These are phyloP conservation scores for Euphorbia pulcherrima DNA, from an alignment of 345 rosid species.

Conservation along the genomic window DNA sequence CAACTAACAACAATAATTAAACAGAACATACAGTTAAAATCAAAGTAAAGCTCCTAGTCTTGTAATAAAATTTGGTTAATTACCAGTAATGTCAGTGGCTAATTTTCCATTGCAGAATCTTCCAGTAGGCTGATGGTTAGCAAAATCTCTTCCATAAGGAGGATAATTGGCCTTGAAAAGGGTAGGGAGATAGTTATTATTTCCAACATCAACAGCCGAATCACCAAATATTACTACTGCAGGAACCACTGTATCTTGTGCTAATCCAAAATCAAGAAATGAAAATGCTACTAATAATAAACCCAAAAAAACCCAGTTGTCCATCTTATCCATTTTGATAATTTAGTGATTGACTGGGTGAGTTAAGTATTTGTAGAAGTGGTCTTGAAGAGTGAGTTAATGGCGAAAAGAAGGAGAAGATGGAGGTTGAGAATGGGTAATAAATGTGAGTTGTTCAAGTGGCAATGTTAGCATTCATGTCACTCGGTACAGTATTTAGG, in stretches of 20 bases:
- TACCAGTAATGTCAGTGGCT: conserved; percentile 87
- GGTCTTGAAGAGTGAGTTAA: neutral
- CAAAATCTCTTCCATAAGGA: conserved; percentile 87
- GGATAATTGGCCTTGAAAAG: conserved; percentile 78
- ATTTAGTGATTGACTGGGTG: neutral
- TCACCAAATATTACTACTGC: conserved; percentile 78
- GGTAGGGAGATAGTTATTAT: conserved; percentile 80
- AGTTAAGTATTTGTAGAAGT: conserved; percentile 20
- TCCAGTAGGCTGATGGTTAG: conserved; percentile 63
- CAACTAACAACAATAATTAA: too few relatives aligned
- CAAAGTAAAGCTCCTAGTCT: too few relatives aligned
- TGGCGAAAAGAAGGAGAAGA: conserved; percentile 24
- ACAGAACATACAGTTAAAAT: too few relatives aligned
- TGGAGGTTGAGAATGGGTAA: conserved; percentile 32
- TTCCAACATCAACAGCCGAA: conserved; percentile 88
- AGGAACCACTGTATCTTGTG: conserved; percentile 61
- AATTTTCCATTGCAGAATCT: conserved; percentile 92
- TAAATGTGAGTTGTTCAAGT: conserved; percentile 38
- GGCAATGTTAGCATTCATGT: conserved; percentile 16
- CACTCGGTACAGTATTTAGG: neutral
- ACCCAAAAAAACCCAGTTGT: conserved; percentile 6
- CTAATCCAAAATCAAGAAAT: neutral
- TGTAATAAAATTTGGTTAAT: neutral
- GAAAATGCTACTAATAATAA: neutral
- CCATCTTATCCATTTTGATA: conserved; percentile 13